Evolutionary conservation across 2,329 filamentous ascomycete species (phyloP), one percentile per base, ranked within the genome.

Genomic region (Emericellopsis cladophorae): DNA sequence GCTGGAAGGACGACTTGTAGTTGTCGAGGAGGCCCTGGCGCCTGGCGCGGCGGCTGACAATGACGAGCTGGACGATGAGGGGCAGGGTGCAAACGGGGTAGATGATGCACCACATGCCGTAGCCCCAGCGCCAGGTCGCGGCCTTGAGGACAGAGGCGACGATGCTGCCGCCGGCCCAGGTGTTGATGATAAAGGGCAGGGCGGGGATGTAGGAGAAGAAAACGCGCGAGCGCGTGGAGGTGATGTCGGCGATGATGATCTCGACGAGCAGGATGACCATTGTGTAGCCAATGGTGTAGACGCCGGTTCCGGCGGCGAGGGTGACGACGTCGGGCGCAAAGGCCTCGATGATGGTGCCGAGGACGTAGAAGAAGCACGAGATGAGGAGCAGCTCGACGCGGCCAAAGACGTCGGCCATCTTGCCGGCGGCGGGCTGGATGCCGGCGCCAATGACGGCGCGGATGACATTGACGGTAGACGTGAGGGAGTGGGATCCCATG

Each of bases 251-350:
- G 36, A 82, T 62, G 44, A 83, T 68, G 49, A 82, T 73, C 54
- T 82, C 76, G 18, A 81, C 65, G 2, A 82, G 63, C 11, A 82
- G 59, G 15, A 78, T 62, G 22, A 80, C 62, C 48, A 67, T 67
- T 10, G 78, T 81, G 51, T 78, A 81, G 38, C 79, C 79, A 33
- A 81, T 63, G 63, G 71, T 75, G 54, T 79, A 79, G 31, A 80
- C 54, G 33, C 79, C 64, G 29, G 72, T 70, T 22, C 77, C 78
- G 4, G 66, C 74, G 15, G 66, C 64, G 44, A 79, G 81, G 1
- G 63, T 57, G 31, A 66, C 52, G 8, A 79, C 60, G 39, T 64
- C 62, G 35, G 53, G 59, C 1, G 73, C 59, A 2, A 59, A 55
- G 9, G 76, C 64, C 55, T 81, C 73, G 39, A 82, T 52, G 12